Base-by-base conservation (phyloP, 2,329 filamentous ascomycete species). In the Atkinsonella hypoxylon region DNA sequence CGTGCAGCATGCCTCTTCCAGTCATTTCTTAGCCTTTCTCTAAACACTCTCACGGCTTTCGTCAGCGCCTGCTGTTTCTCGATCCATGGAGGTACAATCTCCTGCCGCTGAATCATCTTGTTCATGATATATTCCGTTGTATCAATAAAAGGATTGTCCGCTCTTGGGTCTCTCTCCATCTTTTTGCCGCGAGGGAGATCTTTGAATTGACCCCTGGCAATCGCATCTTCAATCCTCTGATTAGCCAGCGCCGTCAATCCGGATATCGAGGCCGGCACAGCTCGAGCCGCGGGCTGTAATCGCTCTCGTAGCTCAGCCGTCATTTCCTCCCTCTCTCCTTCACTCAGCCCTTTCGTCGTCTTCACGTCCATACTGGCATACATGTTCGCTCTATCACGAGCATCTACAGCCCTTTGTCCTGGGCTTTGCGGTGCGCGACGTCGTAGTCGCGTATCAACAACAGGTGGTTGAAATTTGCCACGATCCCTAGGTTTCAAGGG, bases 91-190 rank as follows among this genome's bases (percentile, higher is more conserved):
- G 93, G 93, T 0, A 95, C 88, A 53, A 97, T 87, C 18, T 95
- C 90, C 67, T 98, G 93, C 52, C 86, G 85, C 69, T 96, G 87
- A 55, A 98, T 96, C 72, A 97, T 96, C 69, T 94, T 93, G 69
- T 98, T 97, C 85, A 97, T 85, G 59, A 97, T 87, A 64, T 96
- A 96, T 67, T 97, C 91, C 0, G 93, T 97, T 0, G 91, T 97
- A 62, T 97, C 89, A 51, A 97, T 81, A 61, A 95, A 97, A 0
- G 93, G 89, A 58, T 85, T 94, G 58, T 84, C 85, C 1, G 87
- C 86, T 56, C 87, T 82, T 47, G 87, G 72, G 58, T 97, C 90
- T n/a, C 85, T 72, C 64, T 90, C 80, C n/a, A 91, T 75, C 6
- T 81, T 83, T 58, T 85, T 85, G 0, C 91, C 91, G 2, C 90